Evolutionary conservation across 1,284 basidiomycete genomes (phyloP).

Genomic region (Puccinia triticina): DNA sequence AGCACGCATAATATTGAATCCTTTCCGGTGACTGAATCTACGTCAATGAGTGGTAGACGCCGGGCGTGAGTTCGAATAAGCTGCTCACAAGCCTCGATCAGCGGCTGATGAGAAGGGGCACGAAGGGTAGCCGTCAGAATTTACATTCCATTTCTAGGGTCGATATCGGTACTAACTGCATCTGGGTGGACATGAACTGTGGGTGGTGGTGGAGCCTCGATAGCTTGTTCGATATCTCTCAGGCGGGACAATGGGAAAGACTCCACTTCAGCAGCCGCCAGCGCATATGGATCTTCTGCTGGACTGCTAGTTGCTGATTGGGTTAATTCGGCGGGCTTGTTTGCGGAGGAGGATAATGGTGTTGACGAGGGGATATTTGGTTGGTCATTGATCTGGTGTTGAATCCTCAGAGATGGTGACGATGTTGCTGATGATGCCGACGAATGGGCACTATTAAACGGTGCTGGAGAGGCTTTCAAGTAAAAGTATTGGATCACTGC

Average conservation of each 20-base stretch:
- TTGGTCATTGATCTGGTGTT: conserved; percentile 58
- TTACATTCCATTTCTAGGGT: background rate
- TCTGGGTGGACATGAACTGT: conserved; percentile 85
- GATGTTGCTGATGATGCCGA: conserved; percentile 31
- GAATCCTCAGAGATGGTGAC: conserved; percentile 33
- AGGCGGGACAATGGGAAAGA: conserved; percentile 86
- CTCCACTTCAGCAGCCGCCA: conserved; percentile 87
- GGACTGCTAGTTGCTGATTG: conserved; percentile 21
- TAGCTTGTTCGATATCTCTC: conserved; percentile 88
- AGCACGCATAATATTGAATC: conserved; percentile 94
- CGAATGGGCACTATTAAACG: background rate
- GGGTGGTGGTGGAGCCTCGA: conserved; percentile 89
- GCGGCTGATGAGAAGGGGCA: conserved; percentile 64
- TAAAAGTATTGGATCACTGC: conserved; percentile 97
- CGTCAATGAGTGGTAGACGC: conserved; percentile 87
- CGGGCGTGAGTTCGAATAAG: conserved; percentile 95
- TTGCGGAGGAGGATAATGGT: conserved; percentile 5
- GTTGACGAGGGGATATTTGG: conserved; percentile 57
- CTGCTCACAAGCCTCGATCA: conserved; percentile 86
- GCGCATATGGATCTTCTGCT: conserved; percentile 68
- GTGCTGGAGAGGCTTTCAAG: conserved; percentile 68
- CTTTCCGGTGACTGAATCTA: conserved; percentile 88
- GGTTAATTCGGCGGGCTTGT: background rate
- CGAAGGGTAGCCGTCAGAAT: conserved; percentile 35
- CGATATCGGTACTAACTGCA: conserved; percentile 17